Percentiles rank a stretch among this genome's conserved stretches.
phyloP scores from a whole-genome alignment of 768 basidiomycete genomes.

The Pulveroboletus sp. region DNA sequence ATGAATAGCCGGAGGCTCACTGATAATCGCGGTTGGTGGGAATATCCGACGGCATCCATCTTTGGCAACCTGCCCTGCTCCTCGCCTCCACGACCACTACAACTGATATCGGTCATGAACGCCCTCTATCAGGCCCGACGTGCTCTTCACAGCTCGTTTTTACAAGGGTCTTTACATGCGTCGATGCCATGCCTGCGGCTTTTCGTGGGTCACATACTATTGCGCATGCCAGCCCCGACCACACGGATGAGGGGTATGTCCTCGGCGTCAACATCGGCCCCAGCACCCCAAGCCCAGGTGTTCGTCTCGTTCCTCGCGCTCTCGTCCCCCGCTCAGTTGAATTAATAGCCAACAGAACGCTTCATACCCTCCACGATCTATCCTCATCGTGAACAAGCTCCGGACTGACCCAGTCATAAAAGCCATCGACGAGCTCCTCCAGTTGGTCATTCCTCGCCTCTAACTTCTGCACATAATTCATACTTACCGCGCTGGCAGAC shows the following conservation, averaged over 20 bases:
- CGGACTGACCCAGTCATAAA: slow-evolving; percentile 72
- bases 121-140: slow-evolving; percentile 16
- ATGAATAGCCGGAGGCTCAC: too few relatives aligned
- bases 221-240: background rate
- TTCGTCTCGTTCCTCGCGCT: slow-evolving; percentile 14
- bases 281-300: slow-evolving; percentile 10
- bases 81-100: background rate
- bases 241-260: slow-evolving; percentile 13
- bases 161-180: slow-evolving; percentile 5
- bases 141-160: slow-evolving; percentile 21
- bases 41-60: slow-evolving; percentile 1
- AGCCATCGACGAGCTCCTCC: slow-evolving; percentile 69
- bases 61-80: slow-evolving; percentile 10
- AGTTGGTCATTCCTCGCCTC: slow-evolving; percentile 38
- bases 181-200: slow-evolving; percentile 2
- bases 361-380: slow-evolving; percentile 48
- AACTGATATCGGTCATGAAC: slow-evolving; percentile 14
- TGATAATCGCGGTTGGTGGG: slow-evolving; percentile 1
- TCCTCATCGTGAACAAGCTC: slow-evolving; percentile 77
- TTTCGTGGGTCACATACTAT: background rate
- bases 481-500: slow-evolving; percentile 34
- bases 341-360: slow-evolving; percentile 21
- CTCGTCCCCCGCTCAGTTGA: slow-evolving; percentile 23
- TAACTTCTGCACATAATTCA: background rate
- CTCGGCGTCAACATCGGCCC: slow-evolving; percentile 4